Evolutionary conservation across 148 eudicot species (phyloP).

Genomic region (Arbutus unedo): DNA sequence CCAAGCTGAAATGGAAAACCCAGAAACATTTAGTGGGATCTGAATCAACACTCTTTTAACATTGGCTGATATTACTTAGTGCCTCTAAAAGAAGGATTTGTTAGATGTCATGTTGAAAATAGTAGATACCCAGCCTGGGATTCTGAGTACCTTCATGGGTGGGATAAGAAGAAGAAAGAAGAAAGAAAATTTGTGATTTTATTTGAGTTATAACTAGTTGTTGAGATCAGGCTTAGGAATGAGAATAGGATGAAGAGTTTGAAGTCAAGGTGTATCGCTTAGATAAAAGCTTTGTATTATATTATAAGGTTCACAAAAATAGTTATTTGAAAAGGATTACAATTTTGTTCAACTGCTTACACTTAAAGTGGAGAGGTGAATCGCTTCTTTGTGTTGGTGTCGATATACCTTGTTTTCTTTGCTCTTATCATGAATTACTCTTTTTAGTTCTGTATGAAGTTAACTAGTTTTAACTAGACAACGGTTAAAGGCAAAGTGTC

Average conservation of each 20-base stretch:
- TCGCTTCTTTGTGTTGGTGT: too few species aligned
- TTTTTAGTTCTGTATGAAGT: too few species aligned
- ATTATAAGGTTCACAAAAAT: background rate
- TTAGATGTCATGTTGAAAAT: background rate
- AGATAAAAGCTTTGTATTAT: background rate
- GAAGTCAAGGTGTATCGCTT: too few species aligned
- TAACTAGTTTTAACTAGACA: too few species aligned
- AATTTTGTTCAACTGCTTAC: too few species aligned
- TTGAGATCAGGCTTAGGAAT: background rate
- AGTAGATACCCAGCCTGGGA: background rate
- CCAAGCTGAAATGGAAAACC: conserved; percentile 30
- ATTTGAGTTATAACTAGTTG: background rate
- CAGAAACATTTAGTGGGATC: conserved; percentile 40
- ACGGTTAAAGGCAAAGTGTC: too few species aligned
- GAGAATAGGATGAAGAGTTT: background rate
- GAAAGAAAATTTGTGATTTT: background rate
- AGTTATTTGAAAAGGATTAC: background rate
- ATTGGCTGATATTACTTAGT: background rate
- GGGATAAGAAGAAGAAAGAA: background rate
- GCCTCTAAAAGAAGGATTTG: background rate
- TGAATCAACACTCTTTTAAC: conserved; percentile 17
- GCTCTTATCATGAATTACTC: too few species aligned
- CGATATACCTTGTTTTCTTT: too few species aligned
- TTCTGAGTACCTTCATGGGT: background rate
- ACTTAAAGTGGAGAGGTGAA: too few species aligned